Conservation (phyloP, 768 basidiomycete genomes). For the Thelephora ganbajun region DNA sequence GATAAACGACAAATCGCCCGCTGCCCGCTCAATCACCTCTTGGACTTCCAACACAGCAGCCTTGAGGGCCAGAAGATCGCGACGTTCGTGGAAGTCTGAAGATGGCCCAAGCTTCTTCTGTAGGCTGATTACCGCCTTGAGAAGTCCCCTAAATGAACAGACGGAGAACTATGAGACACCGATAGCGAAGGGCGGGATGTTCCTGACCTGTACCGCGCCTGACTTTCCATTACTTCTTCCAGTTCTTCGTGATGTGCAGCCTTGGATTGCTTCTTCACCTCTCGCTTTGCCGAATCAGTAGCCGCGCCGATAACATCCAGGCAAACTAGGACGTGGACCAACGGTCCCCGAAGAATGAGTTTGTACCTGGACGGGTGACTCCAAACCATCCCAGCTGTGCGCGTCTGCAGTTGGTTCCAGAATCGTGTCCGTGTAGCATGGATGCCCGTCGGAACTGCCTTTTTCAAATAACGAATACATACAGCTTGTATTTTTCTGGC, state of each 20-base stretch:
- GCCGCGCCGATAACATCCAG: conserved; percentile 20
- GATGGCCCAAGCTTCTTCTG: conserved; percentile 19
- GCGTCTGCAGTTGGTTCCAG: conserved; percentile 17
- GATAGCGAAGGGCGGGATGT: not conserved
- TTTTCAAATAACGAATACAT: not conserved
- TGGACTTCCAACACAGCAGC: conserved; percentile 14
- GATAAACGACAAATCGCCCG: no score
- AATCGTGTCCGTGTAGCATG: conserved; percentile 12
- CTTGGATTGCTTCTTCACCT: conserved; percentile 17
- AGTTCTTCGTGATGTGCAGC: conserved; percentile 20
- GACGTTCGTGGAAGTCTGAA: conserved; percentile 15
- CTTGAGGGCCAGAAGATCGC: conserved; percentile 16
- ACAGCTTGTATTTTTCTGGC: not conserved
- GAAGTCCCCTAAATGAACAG: conserved; percentile 10
- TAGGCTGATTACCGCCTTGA: conserved; percentile 15
- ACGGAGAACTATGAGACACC: not conserved
- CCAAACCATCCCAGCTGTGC: conserved; percentile 18
- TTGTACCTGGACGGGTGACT: conserved; percentile 13
- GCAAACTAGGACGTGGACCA: conserved; percentile 28
- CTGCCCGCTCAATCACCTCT: conserved; percentile 7
- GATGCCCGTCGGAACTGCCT: conserved; percentile 8
- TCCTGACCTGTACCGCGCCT: conserved; percentile 21
- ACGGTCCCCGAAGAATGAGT: conserved; percentile 20
- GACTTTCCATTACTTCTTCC: conserved; percentile 12
- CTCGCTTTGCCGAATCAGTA: conserved; percentile 16